Conservation (phyloP, 371 early-diverging fungal species). For the Lichtheimia ornata region DNA sequence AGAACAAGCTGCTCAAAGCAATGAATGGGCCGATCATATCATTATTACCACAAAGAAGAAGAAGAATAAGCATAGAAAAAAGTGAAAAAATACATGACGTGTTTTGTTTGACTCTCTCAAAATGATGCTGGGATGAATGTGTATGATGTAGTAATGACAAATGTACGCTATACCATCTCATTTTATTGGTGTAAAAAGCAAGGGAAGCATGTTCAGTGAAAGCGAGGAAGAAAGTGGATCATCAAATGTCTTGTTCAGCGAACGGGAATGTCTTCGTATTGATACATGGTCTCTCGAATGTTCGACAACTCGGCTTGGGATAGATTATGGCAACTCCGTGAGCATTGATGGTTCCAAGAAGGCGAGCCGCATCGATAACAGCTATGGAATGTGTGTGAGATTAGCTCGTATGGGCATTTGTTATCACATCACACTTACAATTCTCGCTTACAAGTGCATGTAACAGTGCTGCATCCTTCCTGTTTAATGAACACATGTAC, state of each 20-base stretch:
- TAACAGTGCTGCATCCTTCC: not conserved
- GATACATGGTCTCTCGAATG: not conserved
- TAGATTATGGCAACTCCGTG: not conserved
- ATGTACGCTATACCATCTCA: no score
- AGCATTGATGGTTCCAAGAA: not conserved
- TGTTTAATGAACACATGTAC: not conserved
- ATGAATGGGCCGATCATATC: constrained; percentile 48
- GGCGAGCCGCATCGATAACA: constrained; percentile 1
- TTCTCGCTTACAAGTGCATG: not conserved
- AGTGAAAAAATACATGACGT: constrained; percentile 1
- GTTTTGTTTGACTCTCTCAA: not conserved
- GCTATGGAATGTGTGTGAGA: not conserved
- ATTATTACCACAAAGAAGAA: constrained; percentile 36
- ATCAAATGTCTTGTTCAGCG: not conserved
- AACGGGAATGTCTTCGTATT: not conserved
- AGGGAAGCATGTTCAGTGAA: no score
- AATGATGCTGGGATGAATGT: no score
- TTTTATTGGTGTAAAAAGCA: no score
- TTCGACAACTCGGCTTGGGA: not conserved
- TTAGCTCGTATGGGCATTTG: not conserved
- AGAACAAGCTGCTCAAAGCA: constrained; percentile 5
- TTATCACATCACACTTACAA: not conserved
- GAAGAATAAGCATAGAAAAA: constrained; percentile 13
- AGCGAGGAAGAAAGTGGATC: no score
- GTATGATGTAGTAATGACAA: no score